Percentiles rank a stretch among this genome's conserved stretches.
Conservation (phyloP, 345 rosid genomes). For the Psidium friedrichsthalianum region DNA sequence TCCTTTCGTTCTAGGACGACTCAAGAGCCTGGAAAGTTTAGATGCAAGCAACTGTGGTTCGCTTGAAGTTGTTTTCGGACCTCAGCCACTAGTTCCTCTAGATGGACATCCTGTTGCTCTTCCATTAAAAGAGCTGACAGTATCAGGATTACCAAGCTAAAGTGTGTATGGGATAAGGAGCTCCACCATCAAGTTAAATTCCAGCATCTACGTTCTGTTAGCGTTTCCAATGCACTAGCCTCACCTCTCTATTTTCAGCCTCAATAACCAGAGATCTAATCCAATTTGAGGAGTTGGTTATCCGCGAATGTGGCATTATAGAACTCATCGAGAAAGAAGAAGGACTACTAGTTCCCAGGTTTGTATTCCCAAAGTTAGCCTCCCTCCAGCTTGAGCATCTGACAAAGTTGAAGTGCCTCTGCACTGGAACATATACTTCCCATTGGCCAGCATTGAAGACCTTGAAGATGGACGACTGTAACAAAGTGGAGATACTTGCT, state of each 20-base stretch:
- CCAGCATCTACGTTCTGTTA: rapidly evolving
- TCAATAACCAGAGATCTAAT: rapidly evolving
- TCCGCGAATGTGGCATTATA: neutral
- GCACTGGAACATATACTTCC: neutral
- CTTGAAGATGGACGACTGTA: neutral
- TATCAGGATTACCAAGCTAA: neutral
- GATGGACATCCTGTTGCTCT: neutral
- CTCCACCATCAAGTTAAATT: rapidly evolving
- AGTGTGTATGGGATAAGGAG: neutral
- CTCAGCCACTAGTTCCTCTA: rapidly evolving
- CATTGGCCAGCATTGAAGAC: neutral
- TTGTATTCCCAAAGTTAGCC: neutral
- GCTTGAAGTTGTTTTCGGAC: neutral
- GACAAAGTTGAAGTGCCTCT: neutral
- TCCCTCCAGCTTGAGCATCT: neutral
- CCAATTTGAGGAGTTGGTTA: rapidly evolving
- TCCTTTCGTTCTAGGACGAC: neutral
- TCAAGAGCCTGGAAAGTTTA: neutral
- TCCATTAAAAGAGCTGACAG: rapidly evolving
- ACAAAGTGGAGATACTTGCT: neutral
- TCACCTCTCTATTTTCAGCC: neutral
- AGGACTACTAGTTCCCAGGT: neutral
- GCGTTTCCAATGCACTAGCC: rapidly evolving
- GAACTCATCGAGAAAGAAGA: neutral
- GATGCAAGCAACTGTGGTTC: rapidly evolving